phyloP scores from a whole-genome alignment of 208 protist species.

The Angomonas deanei region DNA sequence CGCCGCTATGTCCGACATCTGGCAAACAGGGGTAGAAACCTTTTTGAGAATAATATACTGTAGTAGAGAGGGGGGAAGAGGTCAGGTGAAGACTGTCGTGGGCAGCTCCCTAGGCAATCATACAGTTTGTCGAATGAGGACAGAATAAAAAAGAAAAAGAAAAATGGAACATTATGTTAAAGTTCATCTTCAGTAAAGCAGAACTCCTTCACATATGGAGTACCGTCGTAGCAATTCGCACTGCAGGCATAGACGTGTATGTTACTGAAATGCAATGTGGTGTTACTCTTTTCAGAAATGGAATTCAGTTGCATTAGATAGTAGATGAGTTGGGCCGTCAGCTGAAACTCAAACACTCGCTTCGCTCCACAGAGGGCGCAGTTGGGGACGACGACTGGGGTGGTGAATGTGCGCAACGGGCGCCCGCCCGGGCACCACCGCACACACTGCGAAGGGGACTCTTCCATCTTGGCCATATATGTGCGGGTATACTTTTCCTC shows the following conservation, averaged over 20 bases:
- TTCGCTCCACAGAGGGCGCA: constrained; percentile 51
- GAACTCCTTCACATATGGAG: constrained; percentile 61
- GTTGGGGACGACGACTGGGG: constrained; percentile 25
- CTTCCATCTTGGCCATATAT: constrained; percentile 72
- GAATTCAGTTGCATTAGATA: constrained; percentile 52
- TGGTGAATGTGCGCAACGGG: constrained; percentile 45
- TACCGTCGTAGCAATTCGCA: constrained; percentile 49
- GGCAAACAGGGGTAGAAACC: not conserved
- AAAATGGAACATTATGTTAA: constrained; percentile 17
- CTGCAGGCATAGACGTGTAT: constrained; percentile 78
- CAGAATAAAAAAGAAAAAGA: not conserved
- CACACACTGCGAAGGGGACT: constrained; percentile 73
- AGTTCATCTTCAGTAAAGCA: constrained; percentile 77
- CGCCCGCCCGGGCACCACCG: constrained; percentile 70
- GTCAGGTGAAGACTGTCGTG: too few relatives aligned
- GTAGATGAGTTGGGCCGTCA: constrained; percentile 76
- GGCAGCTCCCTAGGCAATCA: too few relatives aligned
- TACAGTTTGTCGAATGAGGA: not conserved
- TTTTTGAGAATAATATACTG: not conserved
- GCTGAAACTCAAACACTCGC: constrained; percentile 75
- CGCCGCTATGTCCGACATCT: constrained; percentile 11
- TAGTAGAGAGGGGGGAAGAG: too few relatives aligned
- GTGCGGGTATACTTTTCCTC: constrained; percentile 58
- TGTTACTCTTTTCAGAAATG: constrained; percentile 46
- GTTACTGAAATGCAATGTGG: constrained; percentile 75